Evolutionary conservation across 2,329 filamentous ascomycete genomes (phyloP), one percentile per base, ranked within the genome.

Genomic region (Clonostachys chloroleuca): DNA sequence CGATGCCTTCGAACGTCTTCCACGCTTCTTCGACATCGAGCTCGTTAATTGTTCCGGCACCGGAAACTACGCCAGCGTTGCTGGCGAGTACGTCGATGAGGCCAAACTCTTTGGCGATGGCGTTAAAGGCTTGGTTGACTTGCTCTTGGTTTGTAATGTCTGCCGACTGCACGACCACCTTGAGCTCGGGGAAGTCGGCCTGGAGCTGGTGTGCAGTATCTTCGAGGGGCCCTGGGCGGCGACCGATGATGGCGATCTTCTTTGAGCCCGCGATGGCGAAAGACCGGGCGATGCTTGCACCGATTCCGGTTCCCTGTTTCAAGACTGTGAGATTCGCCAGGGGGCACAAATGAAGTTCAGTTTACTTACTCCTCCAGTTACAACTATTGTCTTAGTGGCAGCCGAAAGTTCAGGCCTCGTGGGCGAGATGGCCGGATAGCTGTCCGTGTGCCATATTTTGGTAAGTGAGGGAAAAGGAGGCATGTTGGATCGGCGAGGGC

Each of bases 401-500:
- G 59, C 61, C 0, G 60, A 64, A 5, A 69, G 56, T 43, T 64
- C 61, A 0, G 62, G 60, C 5, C 60, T 55, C 2, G 43, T 39
- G 2, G 66, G 62, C 0, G 55, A 57, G 46, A 68, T 64, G 18
- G 49, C 36, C 0, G 59, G 49, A 43, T 68, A 68, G 3, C 50
- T 46, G 5, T 34, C 52, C 17, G 36, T 39, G 53, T 68, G 66
- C 45, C 54, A 46, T 7, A 17, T 14, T 5, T 43, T 43, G 20
- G 36, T 39, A 18, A 39, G 36, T 3, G 36, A 39, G 14, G 36
- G 36, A 8, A 39, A 39, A n/a, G 36, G 36, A 39, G 36, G 36
- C 36, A 30, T 30, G 24, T 10, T 30, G 24, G 8, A 30, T 1
- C 24, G 24, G 24, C 9, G 24, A 3, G 24, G 24, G 24, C 24